Evolutionary conservation across 352 stramenopile species (phyloP), one percentile per base, ranked within the genome.

Genomic region (Globisporangium alternatum): DNA sequence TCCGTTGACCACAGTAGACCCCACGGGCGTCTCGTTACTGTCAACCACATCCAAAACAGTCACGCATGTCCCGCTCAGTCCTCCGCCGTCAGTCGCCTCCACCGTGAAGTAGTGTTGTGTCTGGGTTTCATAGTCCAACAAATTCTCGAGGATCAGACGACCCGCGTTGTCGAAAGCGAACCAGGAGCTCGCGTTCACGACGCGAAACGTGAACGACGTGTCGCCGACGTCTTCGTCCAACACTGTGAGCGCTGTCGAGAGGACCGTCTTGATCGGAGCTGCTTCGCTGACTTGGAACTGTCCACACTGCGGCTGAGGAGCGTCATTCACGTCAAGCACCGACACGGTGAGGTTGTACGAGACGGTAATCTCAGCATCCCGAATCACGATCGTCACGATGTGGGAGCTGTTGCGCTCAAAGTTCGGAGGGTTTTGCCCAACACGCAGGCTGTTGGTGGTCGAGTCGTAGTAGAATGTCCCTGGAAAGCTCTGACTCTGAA

Each of bases 391-490:
- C 28, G 28, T 56, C 25, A 65, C 33, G 8, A 39, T 21, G 59
- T 65, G 59, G 19, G 21, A 56, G 17, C 37, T 44, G 9, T 62
- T 64, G 1, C 57, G 39, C 54, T 88, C 79, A 58, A 70, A 88
- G 25, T 88, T 76, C 2, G 81, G 41, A 6, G 68, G 63, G 22
- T 47, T 53, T 4, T 21, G 58, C 4, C 71, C 75, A 2, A 84
- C 75, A 3, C 74, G 72, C 3, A 88, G 35, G 8, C 62, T 48
- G 19, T 75, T 72, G n/a, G 35, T 68, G 0, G 31, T 59, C 2
- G 69, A 62, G 57, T 88, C 79, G 56, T 78, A 86, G 57, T 81
- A 84, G 64, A 88, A 86, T 0, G 65, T 74, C 3, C 66, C 68
- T 28, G 69, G 58, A 2, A 73, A 57, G 17, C 55, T 83, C 62